phyloP scores from a whole-genome alignment of 805 yeast species.

The Pichia pseudocactophila region DNA sequence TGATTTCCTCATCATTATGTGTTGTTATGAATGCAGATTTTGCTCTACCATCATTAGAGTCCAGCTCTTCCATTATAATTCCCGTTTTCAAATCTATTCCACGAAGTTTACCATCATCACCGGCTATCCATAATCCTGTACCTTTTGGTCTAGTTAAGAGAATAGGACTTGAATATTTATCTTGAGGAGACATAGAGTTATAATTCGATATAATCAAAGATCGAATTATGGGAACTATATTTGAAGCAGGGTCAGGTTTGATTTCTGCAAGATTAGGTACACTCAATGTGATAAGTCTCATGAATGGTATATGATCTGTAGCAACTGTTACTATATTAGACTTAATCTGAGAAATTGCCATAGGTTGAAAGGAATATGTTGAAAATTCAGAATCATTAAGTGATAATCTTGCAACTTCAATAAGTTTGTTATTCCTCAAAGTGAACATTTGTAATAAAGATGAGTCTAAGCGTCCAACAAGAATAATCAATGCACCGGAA shows the following conservation, averaged over 20 bases:
- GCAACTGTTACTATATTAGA: conserved; percentile 44
- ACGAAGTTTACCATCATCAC: conserved; percentile 60
- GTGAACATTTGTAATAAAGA: conserved; percentile 33
- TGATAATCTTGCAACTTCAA: conserved; percentile 40
- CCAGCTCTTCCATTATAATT: conserved; percentile 26
- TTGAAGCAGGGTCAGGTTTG: conserved; percentile 2
- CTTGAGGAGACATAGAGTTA: conserved; percentile 56
- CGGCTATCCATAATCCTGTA: conserved; percentile 55
- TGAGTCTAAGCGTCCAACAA: conserved; percentile 53
- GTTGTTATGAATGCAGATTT: conserved; percentile 31
- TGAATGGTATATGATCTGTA: conserved; percentile 71
- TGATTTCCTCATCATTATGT: conserved; percentile 26
- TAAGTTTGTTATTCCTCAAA: conserved; percentile 15
- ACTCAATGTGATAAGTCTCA: conserved; percentile 52
- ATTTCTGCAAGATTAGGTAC: conserved; percentile 27
- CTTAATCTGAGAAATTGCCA: conserved; percentile 29
- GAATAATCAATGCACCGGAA: conserved; percentile 29
- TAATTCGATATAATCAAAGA: conserved; percentile 34
- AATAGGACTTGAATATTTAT: conserved; percentile 48
- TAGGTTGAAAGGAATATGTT: conserved; percentile 53
- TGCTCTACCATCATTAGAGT: conserved; percentile 38
- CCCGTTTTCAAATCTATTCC: conserved; percentile 46
- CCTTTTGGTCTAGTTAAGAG: conserved; percentile 24
- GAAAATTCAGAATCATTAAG: conserved; percentile 69
- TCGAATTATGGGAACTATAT: conserved; percentile 23